phyloP scores from a whole-genome alignment of 179 eudicot genomes.

The Dionaea muscipula region DNA sequence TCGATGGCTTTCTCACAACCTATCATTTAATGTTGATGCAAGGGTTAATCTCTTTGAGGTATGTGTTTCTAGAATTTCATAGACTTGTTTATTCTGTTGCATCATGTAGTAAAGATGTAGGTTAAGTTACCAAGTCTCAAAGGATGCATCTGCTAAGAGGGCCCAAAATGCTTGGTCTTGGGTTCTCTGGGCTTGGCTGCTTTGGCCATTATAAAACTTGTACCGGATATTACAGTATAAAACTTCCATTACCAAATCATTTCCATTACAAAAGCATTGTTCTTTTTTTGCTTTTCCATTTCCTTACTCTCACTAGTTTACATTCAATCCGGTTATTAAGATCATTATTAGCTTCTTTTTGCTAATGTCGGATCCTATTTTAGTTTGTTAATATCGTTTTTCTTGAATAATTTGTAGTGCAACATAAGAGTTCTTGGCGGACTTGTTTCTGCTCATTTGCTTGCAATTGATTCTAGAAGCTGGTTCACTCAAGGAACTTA shows the following conservation, averaged over 20 bases:
- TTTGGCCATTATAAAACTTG: no score
- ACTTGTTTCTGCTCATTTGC: slow-evolving; percentile 99
- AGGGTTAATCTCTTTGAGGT: slow-evolving; percentile 95
- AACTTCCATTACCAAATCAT: no score
- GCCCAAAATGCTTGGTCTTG: no score
- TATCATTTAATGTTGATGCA: slow-evolving; percentile 81
- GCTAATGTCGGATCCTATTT: slow-evolving; percentile 3
- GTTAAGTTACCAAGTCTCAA: no score
- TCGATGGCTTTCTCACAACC: slow-evolving; percentile 78
- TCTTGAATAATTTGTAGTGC: slow-evolving; percentile 68
- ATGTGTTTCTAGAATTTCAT: slow-evolving; percentile 5
- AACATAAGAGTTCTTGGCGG: slow-evolving; percentile 99
- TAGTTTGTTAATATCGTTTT: slow-evolving; percentile 24
- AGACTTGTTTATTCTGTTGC: neutral
- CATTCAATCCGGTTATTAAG: neutral
- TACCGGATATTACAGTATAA: no score
- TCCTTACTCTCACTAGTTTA: no score
- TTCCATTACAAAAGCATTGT: no score
- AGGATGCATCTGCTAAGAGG: no score
- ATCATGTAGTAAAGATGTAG: neutral
- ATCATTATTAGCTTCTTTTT: neutral
- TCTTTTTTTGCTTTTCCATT: no score
- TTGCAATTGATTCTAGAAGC: slow-evolving; percentile 98
- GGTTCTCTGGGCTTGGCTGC: neutral
- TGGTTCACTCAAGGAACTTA: slow-evolving; percentile 77